Evolutionary conservation across 495 filamentous ascomycete species (phyloP).

Genomic region (Penicillium mononematosum): DNA sequence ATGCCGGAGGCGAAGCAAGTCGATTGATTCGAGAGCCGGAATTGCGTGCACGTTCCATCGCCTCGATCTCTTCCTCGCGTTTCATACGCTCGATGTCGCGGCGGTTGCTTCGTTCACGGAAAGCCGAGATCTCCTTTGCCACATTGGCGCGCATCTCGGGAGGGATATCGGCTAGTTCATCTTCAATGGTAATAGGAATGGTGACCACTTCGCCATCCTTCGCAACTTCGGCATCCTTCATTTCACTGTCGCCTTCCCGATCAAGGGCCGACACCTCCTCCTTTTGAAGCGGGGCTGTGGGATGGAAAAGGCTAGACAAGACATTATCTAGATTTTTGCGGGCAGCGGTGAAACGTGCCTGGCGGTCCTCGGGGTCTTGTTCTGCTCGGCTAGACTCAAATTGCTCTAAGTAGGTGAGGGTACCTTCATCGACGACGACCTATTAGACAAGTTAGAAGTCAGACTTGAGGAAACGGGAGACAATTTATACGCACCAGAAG

Average conservation of each 20-base stretch:
- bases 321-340: slow-evolving; percentile 62
- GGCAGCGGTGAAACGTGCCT: slow-evolving; percentile 68
- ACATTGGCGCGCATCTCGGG: slow-evolving; percentile 97
- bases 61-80: slow-evolving; percentile 88
- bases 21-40: slow-evolving; percentile 63
- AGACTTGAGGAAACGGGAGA: neutral
- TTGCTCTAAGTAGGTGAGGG: slow-evolving; percentile 75
- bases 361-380: slow-evolving; percentile 61
- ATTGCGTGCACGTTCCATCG: slow-evolving; percentile 75
- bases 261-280: slow-evolving; percentile 50
- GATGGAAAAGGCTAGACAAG: slow-evolving; percentile 71
- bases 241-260: slow-evolving; percentile 66
- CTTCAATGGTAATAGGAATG: slow-evolving; percentile 84
- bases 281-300: slow-evolving; percentile 50
- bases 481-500: slow-evolving; percentile 52
- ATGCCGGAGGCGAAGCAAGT: slow-evolving; percentile 63
- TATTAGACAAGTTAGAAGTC: slow-evolving; percentile 27
- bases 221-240: slow-evolving; percentile 62
- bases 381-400: slow-evolving; percentile 66
- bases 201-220: slow-evolving; percentile 78
- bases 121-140: slow-evolving; percentile 89
- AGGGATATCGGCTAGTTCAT: slow-evolving; percentile 94
- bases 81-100: slow-evolving; percentile 84
- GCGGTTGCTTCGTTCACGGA: slow-evolving; percentile 83
- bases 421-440: slow-evolving; percentile 79